Evolutionary conservation across 305 asterid species (phyloP).

Genomic region (Plantago coronopus): DNA sequence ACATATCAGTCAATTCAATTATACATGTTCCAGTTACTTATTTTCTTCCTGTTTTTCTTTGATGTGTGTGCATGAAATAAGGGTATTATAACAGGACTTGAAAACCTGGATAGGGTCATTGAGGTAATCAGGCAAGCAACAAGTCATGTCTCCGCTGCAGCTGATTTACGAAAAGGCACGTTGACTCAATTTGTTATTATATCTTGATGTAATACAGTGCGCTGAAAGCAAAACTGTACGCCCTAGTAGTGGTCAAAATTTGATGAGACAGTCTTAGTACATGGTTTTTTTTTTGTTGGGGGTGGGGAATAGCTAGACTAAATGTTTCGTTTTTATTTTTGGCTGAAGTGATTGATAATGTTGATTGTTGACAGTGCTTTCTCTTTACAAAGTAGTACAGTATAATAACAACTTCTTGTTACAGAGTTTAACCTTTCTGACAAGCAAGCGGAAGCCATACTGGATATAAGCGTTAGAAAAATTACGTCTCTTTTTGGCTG

Average conservation of each 20-base stretch:
- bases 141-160: constrained; percentile 55
- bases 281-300: too few relatives aligned
- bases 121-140: constrained; percentile 71
- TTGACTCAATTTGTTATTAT: background rate
- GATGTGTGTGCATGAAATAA: constrained; percentile 30
- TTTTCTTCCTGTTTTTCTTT: constrained; percentile 24
- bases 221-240: background rate
- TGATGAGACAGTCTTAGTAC: background rate
- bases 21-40: constrained; percentile 22
- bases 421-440: constrained; percentile 83
- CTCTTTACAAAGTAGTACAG: too few relatives aligned
- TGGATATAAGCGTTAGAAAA: constrained; percentile 94
- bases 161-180: constrained; percentile 66
- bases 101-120: constrained; percentile 75
- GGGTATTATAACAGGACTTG: constrained; percentile 90
- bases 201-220: background rate
- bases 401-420: too few relatives aligned
- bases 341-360: too few relatives aligned
- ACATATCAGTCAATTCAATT: constrained; percentile 10
- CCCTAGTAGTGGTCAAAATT: background rate
- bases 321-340: too few relatives aligned
- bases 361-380: too few relatives aligned
- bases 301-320: too few relatives aligned
- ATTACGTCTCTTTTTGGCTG: constrained; percentile 80
- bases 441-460: constrained; percentile 92